Conservation (phyloP, 345 rosid genomes). For the Eucalyptus urophylla region DNA sequence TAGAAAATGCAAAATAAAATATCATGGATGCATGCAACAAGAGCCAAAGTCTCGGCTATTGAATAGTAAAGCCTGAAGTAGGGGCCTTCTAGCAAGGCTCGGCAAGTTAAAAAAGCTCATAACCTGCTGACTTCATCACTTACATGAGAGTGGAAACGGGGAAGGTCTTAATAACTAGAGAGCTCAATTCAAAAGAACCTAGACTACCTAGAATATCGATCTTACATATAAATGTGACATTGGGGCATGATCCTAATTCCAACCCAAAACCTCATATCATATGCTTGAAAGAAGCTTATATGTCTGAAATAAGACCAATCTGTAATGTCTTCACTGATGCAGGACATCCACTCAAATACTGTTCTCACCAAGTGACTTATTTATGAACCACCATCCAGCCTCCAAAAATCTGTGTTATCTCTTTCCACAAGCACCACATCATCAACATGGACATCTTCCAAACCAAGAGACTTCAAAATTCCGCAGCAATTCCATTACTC, state of each 20-base stretch:
- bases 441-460: neutral
- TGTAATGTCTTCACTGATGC: neutral
- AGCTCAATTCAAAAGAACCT: neutral
- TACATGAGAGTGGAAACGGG: neutral
- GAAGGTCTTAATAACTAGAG: neutral
- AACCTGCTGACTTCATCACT: neutral
- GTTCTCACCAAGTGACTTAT: neutral
- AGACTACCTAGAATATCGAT: neutral
- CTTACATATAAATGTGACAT: neutral
- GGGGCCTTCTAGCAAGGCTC: neutral
- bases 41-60: neutral
- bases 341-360: neutral
- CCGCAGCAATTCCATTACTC: neutral
- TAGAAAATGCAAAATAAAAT: neutral
- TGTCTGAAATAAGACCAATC: neutral
- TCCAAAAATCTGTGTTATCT: neutral
- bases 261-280: neutral
- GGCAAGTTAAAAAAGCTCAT: neutral
- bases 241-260: neutral
- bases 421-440: neutral
- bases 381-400: neutral
- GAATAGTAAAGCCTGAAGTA: neutral
- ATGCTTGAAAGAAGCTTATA: neutral
- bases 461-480: neutral
- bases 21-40: neutral